Evolutionary conservation across 805 yeast species (phyloP).

Genomic region (Candida montana): DNA sequence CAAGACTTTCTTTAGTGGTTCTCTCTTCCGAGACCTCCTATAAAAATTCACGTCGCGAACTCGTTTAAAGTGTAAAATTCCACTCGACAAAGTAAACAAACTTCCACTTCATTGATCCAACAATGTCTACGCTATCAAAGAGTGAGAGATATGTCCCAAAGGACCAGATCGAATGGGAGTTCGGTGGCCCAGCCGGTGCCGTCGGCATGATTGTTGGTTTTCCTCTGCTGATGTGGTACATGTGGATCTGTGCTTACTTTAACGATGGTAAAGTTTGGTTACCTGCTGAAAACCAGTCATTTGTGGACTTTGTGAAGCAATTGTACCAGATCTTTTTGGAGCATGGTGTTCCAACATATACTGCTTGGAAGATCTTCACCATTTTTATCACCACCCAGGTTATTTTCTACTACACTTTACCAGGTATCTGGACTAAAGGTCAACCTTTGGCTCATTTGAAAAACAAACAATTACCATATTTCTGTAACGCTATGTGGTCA

Average conservation of each 20-base stretch:
- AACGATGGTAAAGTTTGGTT: conserved; percentile 69
- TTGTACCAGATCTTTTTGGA: conserved; percentile 41
- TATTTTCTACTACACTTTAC: conserved; percentile 72
- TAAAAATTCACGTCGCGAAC: too few species aligned
- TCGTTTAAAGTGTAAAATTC: too few species aligned
- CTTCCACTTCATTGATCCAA: too few species aligned
- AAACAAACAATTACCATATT: conserved; percentile 81
- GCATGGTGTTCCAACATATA: conserved; percentile 52
- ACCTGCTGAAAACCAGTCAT: conserved; percentile 52
- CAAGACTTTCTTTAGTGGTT: too few species aligned
- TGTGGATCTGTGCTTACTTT: conserved; percentile 88
- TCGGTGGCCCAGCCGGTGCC: conserved; percentile 91
- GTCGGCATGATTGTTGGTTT: conserved; percentile 88
- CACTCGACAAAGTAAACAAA: too few species aligned
- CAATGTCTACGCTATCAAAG: conserved; percentile 2
- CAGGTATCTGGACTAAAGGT: conserved; percentile 94
- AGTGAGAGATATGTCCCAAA: conserved; percentile 32
- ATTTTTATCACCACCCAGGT: conserved; percentile 66
- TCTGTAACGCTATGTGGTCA: conserved; percentile 86
- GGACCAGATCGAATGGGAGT: conserved; percentile 72
- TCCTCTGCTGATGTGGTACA: conserved; percentile 91
- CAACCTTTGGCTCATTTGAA: conserved; percentile 83
- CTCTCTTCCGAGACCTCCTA: too few species aligned
- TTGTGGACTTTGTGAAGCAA: conserved; percentile 38
- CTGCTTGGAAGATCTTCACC: conserved; percentile 68